Base-by-base conservation (phyloP, 1,284 basidiomycete species). In the Mycena sp. region DNA sequence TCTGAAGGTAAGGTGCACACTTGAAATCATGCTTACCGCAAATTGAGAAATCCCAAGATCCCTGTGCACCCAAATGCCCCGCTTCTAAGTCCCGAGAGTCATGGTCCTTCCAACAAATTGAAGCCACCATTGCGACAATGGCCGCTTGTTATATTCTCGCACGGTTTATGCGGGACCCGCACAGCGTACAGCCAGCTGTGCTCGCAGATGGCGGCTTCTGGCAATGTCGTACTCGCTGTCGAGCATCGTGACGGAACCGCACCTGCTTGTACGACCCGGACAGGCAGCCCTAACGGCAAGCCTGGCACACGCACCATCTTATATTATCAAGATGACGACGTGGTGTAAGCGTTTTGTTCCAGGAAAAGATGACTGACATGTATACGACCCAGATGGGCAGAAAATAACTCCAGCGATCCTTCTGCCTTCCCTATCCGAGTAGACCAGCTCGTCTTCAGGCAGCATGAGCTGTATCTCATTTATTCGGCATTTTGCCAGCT, bases 181-280 rank as follows among this genome's bases (percentile, higher is more conserved):
- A 91, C 86, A 1, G 85, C 87, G 1, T 94, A 94, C 73, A 90
- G 91, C 65, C 89, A 93, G 75, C 76, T 89, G 63, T 94, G 91
- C 70, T 80, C 83, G 2, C 81, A 84, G 14, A 76, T 95, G 26
- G 93, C 92, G 3, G 85, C 89, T 2, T 83, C 88, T 49, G 93
- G 93, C 4, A 87, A 85, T 66, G 86, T 94, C 16, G 92, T 95
- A 1, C 79, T 93, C 30, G 88, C 90, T 2, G 75, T 94, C 41
- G 91, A 94, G 71, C 93, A 94, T 72, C 81, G 87, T 17, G 93
- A 95, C 73, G 92, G 92, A 0, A 89, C 88, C 2, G 88, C 83
- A 0, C 86, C 87, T 1, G 73, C 75, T 67, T 83, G 70, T 73
- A 76, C 73, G 63, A 78, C 67, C 23, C 71, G 80, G 67, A 50